Base-by-base conservation (phyloP, 371 early-diverging fungal genomes). In the Haplosporangium sp. region DNA sequence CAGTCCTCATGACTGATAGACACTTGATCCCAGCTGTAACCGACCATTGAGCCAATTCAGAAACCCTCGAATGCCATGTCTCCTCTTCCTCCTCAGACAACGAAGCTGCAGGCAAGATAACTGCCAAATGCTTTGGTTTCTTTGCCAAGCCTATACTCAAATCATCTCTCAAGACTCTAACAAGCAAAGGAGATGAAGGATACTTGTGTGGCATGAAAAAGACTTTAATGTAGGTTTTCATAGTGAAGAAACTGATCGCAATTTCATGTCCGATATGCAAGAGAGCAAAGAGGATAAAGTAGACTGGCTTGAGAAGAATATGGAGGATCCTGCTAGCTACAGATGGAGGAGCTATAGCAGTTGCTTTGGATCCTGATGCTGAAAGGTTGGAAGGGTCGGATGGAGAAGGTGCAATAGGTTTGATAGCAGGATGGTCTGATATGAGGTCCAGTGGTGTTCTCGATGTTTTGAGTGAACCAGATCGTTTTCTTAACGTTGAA, bases 1-100 rank as follows among this genome's bases (percentile, higher is more conserved):
- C 63, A 19, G 69, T 69, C 17, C 81, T 63, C 81, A 81, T 74
- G 20, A 81, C 47, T 10, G 81, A 81, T 34, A 81, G 50, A 20
- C 71, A 71, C 72, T 65, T 60, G 72, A 81, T 69, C 17, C 72
- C 81, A n/a, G 55, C 61, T 0, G 81, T 75, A 5, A 68, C 65
- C 1, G 75, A 64, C 81, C 81, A 81, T 42, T 81, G 75, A 0
- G 58, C 75, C 59, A 81, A 57, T 35, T 68, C 53, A 3, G 72
- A 68, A 0, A 81, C 81, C 27, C 38, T 65, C 0, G 35, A 40
- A 57, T 71, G 69, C 81, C 81, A 81, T 9, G 63, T 66, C 6
- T 81, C 75, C 9, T 81, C 81, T 34, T 69, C 72, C 2, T 35
- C 52, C 20, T 69, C 74, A 35, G 69, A 65, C 2, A 61, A 42